Evolutionary conservation across 2,329 filamentous ascomycete species (phyloP), one percentile per base, ranked within the genome.

Genomic region (Penicillium sp.): DNA sequence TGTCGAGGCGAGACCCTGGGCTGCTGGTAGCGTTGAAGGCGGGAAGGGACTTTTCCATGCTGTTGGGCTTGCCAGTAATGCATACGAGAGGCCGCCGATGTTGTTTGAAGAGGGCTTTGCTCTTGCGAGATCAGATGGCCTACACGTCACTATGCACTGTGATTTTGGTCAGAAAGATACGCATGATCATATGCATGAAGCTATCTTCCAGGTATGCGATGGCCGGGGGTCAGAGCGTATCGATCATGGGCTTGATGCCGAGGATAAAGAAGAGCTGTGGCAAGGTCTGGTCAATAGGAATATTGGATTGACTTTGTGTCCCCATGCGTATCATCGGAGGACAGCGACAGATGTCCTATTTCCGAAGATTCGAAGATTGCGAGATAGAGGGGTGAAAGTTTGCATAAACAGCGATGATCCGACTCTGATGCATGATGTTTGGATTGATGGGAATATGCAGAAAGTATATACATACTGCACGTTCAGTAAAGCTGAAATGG

Each of bases 81-180:
- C 81, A 48, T 79, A 77, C 56, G 73, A 80, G 53, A 73, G 79
- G 5, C 82, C 81, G 6, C 80, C 80, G 0, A 69, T 72, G 52
- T 70, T 82, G 30, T 83, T 83, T 62, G 78, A 81, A 52, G 65
- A 74, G 16, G 71, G 74, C 0, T 83, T 73, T 81, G 26, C 28
- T 14, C 37, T 65, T 7, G 66, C 66, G 22, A 57, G 54, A 5
- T 55, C 51, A 1, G 66, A 68, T 52, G 66, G 63, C 1, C 19
- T 68, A 57, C 76, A 79, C 40, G 70, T 81, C 14, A 84, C 82
- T 2, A 78, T 78, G 66, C 82, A 84, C 58, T 83, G 81, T 67
- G 82, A 84, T 60, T 80, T 84, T 48, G 81, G 80, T 48, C 80
- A 83, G 63, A 79, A 80, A 58, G 80, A 83, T 61, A 78, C 79